Evolutionary conservation across 768 basidiomycete genomes (phyloP), one percentile per base, ranked within the genome.

Genomic region (Tricholoma flavovirens): DNA sequence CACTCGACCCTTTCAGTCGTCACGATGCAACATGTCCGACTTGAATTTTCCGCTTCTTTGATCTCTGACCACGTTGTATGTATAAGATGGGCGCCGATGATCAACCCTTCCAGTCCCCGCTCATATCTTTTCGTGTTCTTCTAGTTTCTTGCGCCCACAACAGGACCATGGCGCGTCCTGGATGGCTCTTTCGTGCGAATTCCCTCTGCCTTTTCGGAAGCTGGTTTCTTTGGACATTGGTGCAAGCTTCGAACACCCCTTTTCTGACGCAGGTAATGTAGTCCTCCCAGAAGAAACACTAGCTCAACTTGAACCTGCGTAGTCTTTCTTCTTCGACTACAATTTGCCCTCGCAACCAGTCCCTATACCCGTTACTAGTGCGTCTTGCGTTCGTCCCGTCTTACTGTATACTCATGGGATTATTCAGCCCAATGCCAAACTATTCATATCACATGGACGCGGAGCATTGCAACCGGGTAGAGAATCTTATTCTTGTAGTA

Each of bases 261-360:
- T 60, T 51, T 33, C 50, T 64, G 21, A 40, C 52, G 1, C 58
- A 60, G 60, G 63, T 62, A 43, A 43, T 49, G 19, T n/a, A 29
- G 21, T 17, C 15, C 12, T 48, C 1, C 19, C 40, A 42, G 5
- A 10, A 19, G 22, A 6, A 22, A 9, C 40, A n/a, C 21, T 29
- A 30, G 51, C 54, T 56, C 35, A 59, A 33, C 14, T n/a, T n/a
- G 14, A 17, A 10, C 5, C 21, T 36, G 29, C 50, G 11, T 56
- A 78, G 76, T 73, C 77, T 6, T 80, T 77, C 61, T 76, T 71
- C 62, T 80, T 78, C 62, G 69, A 73, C 63, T 77, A 73, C 65
- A 70, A 72, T 62, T 36, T 54, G 45, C 64, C 69, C 5, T 64
- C 60, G 3, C 70, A 75, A 58, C 64, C 73, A 5, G 62, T 72